phyloP scores from a whole-genome alignment of 1,284 basidiomycete species.

The Microbotryum violaceum region DNA sequence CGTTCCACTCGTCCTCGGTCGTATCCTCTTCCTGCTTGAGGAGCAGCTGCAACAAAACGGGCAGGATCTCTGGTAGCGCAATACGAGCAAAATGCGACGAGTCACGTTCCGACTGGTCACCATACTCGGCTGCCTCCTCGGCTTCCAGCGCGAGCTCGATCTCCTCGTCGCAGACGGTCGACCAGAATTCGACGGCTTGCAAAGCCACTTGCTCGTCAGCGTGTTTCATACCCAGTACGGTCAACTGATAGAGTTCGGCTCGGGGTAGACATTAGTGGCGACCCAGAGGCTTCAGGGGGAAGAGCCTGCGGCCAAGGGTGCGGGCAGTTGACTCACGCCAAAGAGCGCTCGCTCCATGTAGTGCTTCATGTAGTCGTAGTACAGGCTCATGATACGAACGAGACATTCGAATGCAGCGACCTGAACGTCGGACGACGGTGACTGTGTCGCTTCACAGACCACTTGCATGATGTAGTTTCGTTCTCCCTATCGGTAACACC shows the following conservation, averaged over 20 bases:
- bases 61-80: constrained; percentile 87
- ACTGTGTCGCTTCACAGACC: constrained; percentile 97
- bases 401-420: constrained; percentile 90
- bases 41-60: constrained; percentile 80
- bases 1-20: constrained; percentile 98
- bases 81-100: constrained; percentile 89
- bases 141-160: constrained; percentile 87
- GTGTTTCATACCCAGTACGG: constrained; percentile 98
- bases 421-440: constrained; percentile 66
- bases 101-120: constrained; percentile 70
- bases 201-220: constrained; percentile 82
- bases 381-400: constrained; percentile 93
- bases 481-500: constrained; percentile 60
- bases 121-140: constrained; percentile 83
- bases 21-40: constrained; percentile 94
- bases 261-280: background rate
- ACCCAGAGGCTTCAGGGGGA: background rate
- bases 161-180: constrained; percentile 97
- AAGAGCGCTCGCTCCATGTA: constrained; percentile 99
- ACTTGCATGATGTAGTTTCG: constrained; percentile 99
- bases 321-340: constrained; percentile 56
- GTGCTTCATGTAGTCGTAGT: constrained; percentile 98
- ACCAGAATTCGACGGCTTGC: constrained; percentile 99
- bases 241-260: constrained; percentile 55
- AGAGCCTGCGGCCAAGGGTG: background rate